Percentiles rank a stretch among this genome's conserved stretches.
phyloP scores from a whole-genome alignment of 108 stramenopile species.

The Epithemia pelagica region DNA sequence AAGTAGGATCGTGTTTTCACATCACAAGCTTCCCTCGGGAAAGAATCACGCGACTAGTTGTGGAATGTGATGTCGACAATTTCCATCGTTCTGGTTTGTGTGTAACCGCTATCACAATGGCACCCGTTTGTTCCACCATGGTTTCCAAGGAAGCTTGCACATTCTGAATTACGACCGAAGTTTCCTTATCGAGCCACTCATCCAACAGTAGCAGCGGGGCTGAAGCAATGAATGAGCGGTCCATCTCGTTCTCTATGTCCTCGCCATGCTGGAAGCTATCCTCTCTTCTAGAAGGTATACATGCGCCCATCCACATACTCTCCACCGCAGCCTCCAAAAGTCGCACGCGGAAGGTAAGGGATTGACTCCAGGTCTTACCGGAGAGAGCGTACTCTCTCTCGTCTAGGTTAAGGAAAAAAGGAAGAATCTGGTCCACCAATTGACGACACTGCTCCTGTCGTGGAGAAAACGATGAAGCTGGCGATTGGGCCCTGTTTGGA shows the following conservation, averaged over 20 bases:
- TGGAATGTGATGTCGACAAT: neutral
- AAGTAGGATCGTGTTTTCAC: no score
- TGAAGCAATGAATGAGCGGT: neutral
- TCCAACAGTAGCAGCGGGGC: slow-evolving; percentile 44
- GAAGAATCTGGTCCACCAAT: neutral
- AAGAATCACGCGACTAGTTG: neutral
- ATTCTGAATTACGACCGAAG: slow-evolving; percentile 20
- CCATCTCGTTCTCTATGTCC: neutral
- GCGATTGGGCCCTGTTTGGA: no score
- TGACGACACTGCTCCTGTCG: neutral
- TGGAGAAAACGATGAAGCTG: no score
- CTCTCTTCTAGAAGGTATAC: neutral
- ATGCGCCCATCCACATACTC: neutral
- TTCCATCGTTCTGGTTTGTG: slow-evolving; percentile 39
- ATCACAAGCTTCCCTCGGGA: neutral
- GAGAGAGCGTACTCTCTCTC: neutral
- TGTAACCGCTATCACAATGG: slow-evolving; percentile 28
- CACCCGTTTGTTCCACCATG: slow-evolving; percentile 11
- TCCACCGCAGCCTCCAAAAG: neutral
- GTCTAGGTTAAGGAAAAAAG: neutral
- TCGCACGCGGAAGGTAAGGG: neutral
- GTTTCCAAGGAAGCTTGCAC: slow-evolving; percentile 16
- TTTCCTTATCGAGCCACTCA: slow-evolving; percentile 52
- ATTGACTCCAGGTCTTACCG: neutral
- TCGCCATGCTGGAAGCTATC: no score